phyloP scores from a whole-genome alignment of 257 asterid species.

The Avicennia marina region DNA sequence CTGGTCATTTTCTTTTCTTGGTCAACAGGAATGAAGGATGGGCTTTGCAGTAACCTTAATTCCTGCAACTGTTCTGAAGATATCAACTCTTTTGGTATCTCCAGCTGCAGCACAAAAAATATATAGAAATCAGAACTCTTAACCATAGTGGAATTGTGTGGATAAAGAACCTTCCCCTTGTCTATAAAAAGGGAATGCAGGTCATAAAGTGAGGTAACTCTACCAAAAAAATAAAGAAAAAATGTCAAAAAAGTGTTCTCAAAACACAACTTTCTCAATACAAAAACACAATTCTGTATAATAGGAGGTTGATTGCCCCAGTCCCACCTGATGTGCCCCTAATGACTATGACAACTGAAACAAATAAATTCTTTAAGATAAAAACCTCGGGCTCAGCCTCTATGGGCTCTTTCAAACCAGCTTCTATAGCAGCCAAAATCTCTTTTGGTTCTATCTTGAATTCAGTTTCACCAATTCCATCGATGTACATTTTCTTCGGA shows the following conservation, averaged over 20 bases:
- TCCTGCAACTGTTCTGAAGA: constrained; percentile 59
- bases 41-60: constrained; percentile 42
- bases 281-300: too few relatives aligned
- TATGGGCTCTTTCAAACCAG: constrained; percentile 84
- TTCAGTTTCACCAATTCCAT: constrained; percentile 85
- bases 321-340: too few relatives aligned
- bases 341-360: background rate
- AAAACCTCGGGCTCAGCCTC: constrained; percentile 96
- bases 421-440: constrained; percentile 74
- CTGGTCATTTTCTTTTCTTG: constrained; percentile 46
- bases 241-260: too few relatives aligned
- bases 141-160: constrained; percentile 9
- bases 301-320: too few relatives aligned
- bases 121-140: constrained; percentile 16
- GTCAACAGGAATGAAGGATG: constrained; percentile 69
- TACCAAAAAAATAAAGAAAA: background rate
- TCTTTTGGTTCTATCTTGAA: constrained; percentile 78
- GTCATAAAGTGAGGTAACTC: background rate
- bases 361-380: constrained; percentile 14
- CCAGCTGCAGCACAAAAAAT: constrained; percentile 64
- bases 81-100: constrained; percentile 88
- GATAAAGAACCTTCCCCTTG: background rate
- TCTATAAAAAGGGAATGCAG: background rate
- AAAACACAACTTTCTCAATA: too few relatives aligned
- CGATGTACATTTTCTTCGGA: constrained; percentile 73